Evolutionary conservation across 1,284 basidiomycete genomes (phyloP).

Genomic region (Sparassis latifolia): DNA sequence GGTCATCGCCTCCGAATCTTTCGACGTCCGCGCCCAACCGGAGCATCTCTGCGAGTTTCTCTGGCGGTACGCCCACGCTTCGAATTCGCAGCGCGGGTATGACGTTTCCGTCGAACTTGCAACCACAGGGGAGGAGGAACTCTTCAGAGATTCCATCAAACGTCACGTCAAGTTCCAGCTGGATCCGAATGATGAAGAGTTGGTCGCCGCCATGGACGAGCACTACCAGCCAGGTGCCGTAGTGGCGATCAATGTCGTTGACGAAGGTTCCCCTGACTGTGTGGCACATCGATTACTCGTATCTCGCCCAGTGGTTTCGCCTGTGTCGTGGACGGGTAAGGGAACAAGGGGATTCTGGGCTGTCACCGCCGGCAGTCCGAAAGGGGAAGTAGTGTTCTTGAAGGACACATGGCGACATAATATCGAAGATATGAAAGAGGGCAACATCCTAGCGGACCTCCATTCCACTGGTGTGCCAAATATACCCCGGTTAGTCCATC

Average conservation of each 20-base stretch:
- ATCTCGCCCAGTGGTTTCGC: conserved; percentile 3
- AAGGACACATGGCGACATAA: conserved; percentile 11
- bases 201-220: not conserved
- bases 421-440: conserved; percentile 3
- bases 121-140: not conserved
- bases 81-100: conserved; percentile 6
- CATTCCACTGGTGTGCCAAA: not conserved
- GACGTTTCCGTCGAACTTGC: conserved; percentile 5
- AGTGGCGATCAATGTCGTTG: not conserved
- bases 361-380: not conserved
- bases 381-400: conserved; percentile 2
- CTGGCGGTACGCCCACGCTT: not conserved
- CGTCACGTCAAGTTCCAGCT: conserved; percentile 4
- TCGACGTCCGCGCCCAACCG: conserved; percentile 5
- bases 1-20: conserved; percentile 4
- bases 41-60: conserved; percentile 4
- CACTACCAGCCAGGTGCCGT: not conserved
- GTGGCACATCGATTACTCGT: conserved; percentile 1
- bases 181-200: not conserved
- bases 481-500: conserved; percentile 5
- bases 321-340: conserved; percentile 3
- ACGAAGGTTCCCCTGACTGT: not conserved
- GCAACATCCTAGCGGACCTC: conserved; percentile 1
- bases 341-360: conserved; percentile 11
- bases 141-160: not conserved